Evolutionary conservation across 2,329 filamentous ascomycete species (phyloP).

Genomic region (Tolypocladium paradoxum): DNA sequence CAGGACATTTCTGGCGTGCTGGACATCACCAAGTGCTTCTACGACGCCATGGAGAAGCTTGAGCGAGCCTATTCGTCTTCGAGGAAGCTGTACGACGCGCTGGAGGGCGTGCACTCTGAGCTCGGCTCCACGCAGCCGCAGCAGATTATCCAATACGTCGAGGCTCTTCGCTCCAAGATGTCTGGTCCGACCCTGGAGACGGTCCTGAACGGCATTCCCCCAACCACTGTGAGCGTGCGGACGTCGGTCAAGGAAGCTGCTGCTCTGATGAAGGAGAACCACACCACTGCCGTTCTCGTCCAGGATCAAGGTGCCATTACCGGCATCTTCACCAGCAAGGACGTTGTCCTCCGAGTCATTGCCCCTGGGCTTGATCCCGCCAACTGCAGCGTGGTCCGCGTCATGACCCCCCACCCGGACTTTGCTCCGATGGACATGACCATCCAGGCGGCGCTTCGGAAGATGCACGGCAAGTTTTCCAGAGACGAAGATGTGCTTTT

Average conservation of each 20-base stretch:
- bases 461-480: slow-evolving; percentile 81
- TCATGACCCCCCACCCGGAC: slow-evolving; percentile 98
- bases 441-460: slow-evolving; percentile 92
- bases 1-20: slow-evolving; percentile 97
- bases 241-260: slow-evolving; percentile 96
- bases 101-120: slow-evolving; percentile 96
- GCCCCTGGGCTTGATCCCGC: slow-evolving; percentile 87
- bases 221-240: slow-evolving; percentile 87
- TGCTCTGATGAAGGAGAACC: slow-evolving; percentile 95
- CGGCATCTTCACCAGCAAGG: slow-evolving; percentile 98
- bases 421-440: slow-evolving; percentile 99
- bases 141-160: slow-evolving; percentile 98
- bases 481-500: neutral
- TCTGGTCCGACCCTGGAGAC: slow-evolving; percentile 93
- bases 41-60: slow-evolving; percentile 99
- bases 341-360: slow-evolving; percentile 95
- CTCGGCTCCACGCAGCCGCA: slow-evolving; percentile 91
- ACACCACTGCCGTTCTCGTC: slow-evolving; percentile 90
- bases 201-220: slow-evolving; percentile 82
- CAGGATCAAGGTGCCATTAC: slow-evolving; percentile 96
- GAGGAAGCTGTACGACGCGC: slow-evolving; percentile 92
- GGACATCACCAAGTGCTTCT: slow-evolving; percentile 99
- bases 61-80: slow-evolving; percentile 96
- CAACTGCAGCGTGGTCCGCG: slow-evolving; percentile 93
- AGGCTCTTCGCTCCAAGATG: slow-evolving; percentile 92